These are phyloP conservation scores for Stevia rebaudiana DNA, from an alignment of 140 eudicot genomes.

Conservation along the genomic window DNA sequence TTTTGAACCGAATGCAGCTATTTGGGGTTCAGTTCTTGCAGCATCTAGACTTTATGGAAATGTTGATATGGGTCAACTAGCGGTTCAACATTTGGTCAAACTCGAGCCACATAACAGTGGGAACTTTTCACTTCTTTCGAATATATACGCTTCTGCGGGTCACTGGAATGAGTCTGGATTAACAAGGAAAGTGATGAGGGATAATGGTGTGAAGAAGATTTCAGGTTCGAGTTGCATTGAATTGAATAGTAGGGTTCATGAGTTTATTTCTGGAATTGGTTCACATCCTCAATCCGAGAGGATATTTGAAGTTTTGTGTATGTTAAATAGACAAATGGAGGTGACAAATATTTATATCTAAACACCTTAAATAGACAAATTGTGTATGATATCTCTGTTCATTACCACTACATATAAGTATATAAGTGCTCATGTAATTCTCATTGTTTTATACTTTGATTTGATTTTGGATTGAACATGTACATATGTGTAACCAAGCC, in stretches of 20 bases:
- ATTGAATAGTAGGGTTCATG: constrained; percentile 32
- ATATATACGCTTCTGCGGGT: constrained; percentile 40
- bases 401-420: too few species aligned
- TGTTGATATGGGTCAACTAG: constrained; percentile 35
- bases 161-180: constrained; percentile 42
- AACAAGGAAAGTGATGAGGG: constrained; percentile 43
- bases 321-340: constrained; percentile 29
- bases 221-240: constrained; percentile 47
- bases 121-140: constrained; percentile 41
- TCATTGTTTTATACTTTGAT: too few species aligned
- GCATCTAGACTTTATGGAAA: constrained; percentile 45
- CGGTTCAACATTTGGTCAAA: constrained; percentile 29
- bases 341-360: constrained; percentile 1
- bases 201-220: constrained; percentile 40
- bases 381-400: too few species aligned
- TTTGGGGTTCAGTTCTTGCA: constrained; percentile 67
- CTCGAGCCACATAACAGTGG: constrained; percentile 56
- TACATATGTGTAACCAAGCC: too few species aligned
- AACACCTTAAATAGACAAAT: background rate
- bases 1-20: constrained; percentile 48
- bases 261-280: constrained; percentile 37
- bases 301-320: constrained; percentile 28
- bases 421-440: too few species aligned
- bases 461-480: too few species aligned
- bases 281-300: constrained; percentile 34